Evolutionary conservation across 2,329 filamentous ascomycete species (phyloP).

Genomic region (Penicillium expansum): DNA sequence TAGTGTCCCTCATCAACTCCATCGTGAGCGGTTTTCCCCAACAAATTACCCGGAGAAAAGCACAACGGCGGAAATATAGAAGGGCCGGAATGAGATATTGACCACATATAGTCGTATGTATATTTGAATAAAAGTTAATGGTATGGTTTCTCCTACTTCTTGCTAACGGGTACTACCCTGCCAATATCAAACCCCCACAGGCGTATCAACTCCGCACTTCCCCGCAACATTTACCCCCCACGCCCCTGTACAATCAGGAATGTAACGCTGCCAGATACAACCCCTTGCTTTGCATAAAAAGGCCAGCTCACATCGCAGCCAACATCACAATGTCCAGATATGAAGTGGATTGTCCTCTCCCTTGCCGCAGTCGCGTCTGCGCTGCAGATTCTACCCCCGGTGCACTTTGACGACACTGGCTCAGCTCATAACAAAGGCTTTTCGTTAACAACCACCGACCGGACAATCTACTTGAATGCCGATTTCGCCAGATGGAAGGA

Average conservation of each 20-base stretch:
- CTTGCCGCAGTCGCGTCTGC: conserved; percentile 26
- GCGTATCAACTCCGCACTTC: not conserved
- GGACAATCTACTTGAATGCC: conserved; percentile 40
- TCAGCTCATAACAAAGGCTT: conserved; percentile 19
- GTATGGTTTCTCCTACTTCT: not conserved
- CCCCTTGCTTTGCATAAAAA: not conserved
- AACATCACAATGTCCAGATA: not conserved
- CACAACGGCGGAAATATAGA: not conserved
- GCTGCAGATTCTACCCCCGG: conserved; percentile 42
- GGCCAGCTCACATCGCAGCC: not conserved
- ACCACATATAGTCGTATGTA: not conserved
- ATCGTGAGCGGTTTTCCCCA: not conserved
- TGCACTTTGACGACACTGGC: conserved; percentile 31
- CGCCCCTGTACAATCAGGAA: conserved; percentile 4
- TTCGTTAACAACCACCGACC: conserved; percentile 11
- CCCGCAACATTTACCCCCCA: not conserved
- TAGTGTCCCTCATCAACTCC: not conserved
- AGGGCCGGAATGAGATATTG: not conserved
- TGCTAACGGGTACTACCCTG: not conserved
- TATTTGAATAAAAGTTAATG: not conserved
- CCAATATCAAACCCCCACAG: not conserved
- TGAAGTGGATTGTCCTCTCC: conserved; percentile 13
- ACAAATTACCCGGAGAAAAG: not conserved
- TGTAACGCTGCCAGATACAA: conserved; percentile 17
- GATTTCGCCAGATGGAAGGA: conserved; percentile 44